phyloP scores from a whole-genome alignment of 108 stramenopile species.

The Cyclotella atomus region DNA sequence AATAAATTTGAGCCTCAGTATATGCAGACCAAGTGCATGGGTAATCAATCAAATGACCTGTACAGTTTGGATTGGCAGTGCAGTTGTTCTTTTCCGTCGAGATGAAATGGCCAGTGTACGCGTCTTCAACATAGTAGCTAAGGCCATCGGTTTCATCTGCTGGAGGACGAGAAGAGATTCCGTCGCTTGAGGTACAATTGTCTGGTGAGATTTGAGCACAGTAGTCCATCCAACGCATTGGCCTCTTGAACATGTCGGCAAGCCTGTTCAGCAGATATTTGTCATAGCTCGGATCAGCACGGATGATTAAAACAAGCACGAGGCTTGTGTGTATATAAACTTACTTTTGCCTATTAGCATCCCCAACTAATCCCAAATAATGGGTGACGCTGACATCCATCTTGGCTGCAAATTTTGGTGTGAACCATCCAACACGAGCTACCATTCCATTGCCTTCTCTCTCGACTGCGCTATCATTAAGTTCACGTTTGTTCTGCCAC shows the following conservation, averaged over 20 bases:
- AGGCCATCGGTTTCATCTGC: neutral
- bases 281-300: neutral
- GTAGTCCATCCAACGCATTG: constrained; percentile 1
- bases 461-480: constrained; percentile 3
- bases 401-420: neutral
- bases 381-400: neutral
- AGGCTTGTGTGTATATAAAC: neutral
- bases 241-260: constrained; percentile 6
- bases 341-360: constrained; percentile 8
- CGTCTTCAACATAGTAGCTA: constrained; percentile 4
- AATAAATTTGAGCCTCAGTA: neutral
- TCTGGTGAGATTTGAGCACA: neutral
- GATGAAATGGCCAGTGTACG: constrained; percentile 7
- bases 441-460: constrained; percentile 16
- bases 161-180: neutral
- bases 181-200: neutral
- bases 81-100: constrained; percentile 7
- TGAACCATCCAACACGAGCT: constrained; percentile 10
- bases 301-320: neutral
- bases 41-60: constrained; percentile 10
- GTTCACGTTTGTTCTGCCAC: neutral
- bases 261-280: too few relatives aligned
- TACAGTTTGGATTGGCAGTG: constrained; percentile 2
- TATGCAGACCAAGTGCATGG: constrained; percentile 16
- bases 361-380: constrained; percentile 16